Conservation (phyloP, 257 asterid genomes). For the Cinchona pubescens region DNA sequence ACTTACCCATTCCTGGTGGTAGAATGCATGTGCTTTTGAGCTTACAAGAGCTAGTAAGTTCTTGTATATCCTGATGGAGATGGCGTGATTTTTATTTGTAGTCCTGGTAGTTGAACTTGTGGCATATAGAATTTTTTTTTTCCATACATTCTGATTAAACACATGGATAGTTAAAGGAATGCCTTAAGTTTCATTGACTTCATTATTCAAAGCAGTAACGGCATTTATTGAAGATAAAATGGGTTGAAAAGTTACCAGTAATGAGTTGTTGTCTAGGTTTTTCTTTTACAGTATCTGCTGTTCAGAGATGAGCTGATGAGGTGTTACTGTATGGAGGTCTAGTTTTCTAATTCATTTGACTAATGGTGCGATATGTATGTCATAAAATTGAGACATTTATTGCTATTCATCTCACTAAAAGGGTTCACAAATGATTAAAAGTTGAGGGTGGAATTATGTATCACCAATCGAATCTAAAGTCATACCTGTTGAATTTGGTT, state of each 20-base stretch:
- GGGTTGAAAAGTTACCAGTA: neutral
- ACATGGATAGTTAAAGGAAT: neutral
- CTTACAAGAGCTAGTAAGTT: neutral
- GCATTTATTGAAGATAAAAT: neutral
- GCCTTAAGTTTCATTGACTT: neutral
- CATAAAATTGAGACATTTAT: neutral
- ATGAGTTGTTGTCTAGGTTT: neutral
- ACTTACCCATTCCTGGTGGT: neutral
- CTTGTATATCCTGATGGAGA: neutral
- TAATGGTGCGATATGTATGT: neutral
- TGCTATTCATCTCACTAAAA: neutral
- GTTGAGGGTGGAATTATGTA: neutral
- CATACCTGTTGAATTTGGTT: conserved; percentile 11
- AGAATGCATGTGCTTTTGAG: neutral
- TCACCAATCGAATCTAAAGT: neutral
- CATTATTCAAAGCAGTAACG: neutral
- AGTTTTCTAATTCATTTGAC: neutral
- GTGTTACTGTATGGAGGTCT: neutral
- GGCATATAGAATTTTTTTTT: neutral
- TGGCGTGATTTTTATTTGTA: neutral
- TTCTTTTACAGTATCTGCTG: neutral
- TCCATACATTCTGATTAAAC: neutral
- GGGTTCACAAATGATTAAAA: neutral
- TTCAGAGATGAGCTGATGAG: neutral
- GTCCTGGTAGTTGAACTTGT: neutral